Evolutionary conservation across 257 asterid species (phyloP), one percentile per base, ranked within the genome.

Genomic region (Solanum corneliomulleri): DNA sequence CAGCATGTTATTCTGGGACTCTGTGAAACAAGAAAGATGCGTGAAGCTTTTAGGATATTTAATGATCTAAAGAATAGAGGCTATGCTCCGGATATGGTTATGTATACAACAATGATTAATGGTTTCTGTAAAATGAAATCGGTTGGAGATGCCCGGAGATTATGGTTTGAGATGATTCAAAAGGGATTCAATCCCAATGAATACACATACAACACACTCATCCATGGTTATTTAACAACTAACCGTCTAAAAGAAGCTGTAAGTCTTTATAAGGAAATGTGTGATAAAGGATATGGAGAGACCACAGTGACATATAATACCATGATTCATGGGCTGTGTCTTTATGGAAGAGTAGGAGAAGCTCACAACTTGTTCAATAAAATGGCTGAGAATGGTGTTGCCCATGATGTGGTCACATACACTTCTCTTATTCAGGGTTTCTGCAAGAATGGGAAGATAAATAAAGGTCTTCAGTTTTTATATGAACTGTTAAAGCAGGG

Each of bases 81-180:
- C 39, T 91, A 96, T 92, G 87, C 83, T 90, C 96, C 93, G 3
- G 94, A 94, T 85, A 89, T 90, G 87, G 93, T 91, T 78, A 92
- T 94, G 98, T 94, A 94, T 80, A 90, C 98, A 39, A 92, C 94
- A 58, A 91, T 94, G 92, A 93, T 96, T 89, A 86, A 89, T 82
- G 93, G 95, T 85, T 94, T 93, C 44, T 92, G 95, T 75, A 86
- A 85, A 86, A 89, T 88, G 89, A 92, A 91, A 68, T 89, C 93
- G 86, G 21, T 92, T 69, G 93, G 89, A 89, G 93, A 90, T 86
- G 98, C 96, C 11, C 82, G 89, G 74, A 89, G 87, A 89, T 78
- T 96, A 85, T 96, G 98, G 98, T 88, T 86, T 87, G 97, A 94
- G 90, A 96, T 96, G 98, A 90, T 92, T 71, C 88, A 84, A 42